These are phyloP conservation scores for Hymenoscyphus repandus DNA, from an alignment of 2,329 filamentous ascomycete species.

Conservation along the genomic window DNA sequence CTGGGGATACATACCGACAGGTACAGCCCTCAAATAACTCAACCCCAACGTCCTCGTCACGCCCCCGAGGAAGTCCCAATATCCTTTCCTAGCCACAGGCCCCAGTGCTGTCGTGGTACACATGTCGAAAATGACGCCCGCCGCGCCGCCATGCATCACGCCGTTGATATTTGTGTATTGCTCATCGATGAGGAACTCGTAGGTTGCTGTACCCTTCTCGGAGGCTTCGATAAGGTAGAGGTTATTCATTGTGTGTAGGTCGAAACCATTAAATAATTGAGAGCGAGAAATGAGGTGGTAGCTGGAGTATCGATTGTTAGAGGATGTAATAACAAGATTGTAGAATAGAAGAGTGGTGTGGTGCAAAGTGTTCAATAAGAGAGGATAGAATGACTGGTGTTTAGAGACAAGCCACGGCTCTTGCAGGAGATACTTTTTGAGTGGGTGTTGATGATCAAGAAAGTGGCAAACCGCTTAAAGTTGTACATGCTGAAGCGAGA, in stretches of 20 bases:
- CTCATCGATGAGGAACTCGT: conserved; percentile 38
- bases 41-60: conserved; percentile 45
- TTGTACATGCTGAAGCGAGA: too few species aligned
- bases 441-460: too few species aligned
- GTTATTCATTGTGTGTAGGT: conserved; percentile 22
- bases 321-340: background rate
- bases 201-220: conserved; percentile 33
- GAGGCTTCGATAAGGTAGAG: conserved; percentile 30
- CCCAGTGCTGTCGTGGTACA: conserved; percentile 45
- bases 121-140: conserved; percentile 51
- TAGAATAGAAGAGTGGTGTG: background rate
- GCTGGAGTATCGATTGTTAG: conserved; percentile 10
- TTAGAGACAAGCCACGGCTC: background rate
- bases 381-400: background rate
- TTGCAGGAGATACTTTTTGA: too few species aligned
- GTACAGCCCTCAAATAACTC: conserved; percentile 45
- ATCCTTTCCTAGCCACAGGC: conserved; percentile 41
- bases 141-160: conserved; percentile 49
- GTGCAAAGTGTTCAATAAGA: background rate
- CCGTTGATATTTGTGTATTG: conserved; percentile 42
- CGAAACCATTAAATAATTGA: conserved; percentile 18
- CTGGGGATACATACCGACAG: conserved; percentile 33
- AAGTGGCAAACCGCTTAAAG: too few species aligned
- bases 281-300: conserved; percentile 21
- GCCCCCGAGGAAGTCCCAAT: conserved; percentile 48